A percentile compares a stretch with the other conserved stretches of the same genome.
Conservation (phyloP, 805 yeast species). For the Metschnikowia kofuensis region DNA sequence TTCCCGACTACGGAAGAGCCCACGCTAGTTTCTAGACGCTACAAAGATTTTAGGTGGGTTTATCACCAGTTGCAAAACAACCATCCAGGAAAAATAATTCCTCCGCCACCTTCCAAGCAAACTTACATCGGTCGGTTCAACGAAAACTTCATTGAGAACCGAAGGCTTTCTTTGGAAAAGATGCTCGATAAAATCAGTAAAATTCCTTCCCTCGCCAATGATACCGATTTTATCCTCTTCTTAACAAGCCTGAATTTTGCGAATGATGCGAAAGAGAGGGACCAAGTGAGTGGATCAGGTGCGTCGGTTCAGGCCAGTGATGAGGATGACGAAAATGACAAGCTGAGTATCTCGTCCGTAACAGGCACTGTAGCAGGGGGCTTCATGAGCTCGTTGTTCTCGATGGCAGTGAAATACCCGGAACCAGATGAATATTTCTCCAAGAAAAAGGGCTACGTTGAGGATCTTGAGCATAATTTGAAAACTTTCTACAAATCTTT, state of each 20-base stretch:
- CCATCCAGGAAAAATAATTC: conserved; percentile 87
- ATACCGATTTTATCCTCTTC: conserved; percentile 75
- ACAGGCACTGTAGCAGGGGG: conserved; percentile 43
- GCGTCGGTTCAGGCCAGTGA: conserved; percentile 41
- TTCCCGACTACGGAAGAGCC: conserved; percentile 13
- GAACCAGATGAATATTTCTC: conserved; percentile 81
- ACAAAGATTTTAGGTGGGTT: conserved; percentile 91
- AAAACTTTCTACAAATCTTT: conserved; percentile 65
- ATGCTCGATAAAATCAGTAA: conserved; percentile 76
- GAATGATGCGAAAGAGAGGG: conserved; percentile 68
- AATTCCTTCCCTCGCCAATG: conserved; percentile 57
- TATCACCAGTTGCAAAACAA: conserved; percentile 82
- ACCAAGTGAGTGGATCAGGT: conserved; percentile 52
- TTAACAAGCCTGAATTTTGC: conserved; percentile 69
- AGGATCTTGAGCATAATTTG: conserved; percentile 69
- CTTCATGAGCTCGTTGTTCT: conserved; percentile 68
- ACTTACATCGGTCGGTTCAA: conserved; percentile 91
- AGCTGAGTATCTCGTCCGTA: conserved; percentile 16
- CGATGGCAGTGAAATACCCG: conserved; percentile 61
- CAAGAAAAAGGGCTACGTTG: conserved; percentile 66
- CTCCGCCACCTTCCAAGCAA: conserved; percentile 92
- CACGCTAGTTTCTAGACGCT: conserved; percentile 68
- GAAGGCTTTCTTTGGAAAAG: conserved; percentile 78
- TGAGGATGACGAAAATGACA: conserved; percentile 36
- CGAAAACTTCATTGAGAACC: conserved; percentile 81